A percentile compares a stretch with the other conserved stretches of the same genome.
Evolutionary conservation across 306 rosid species (phyloP).

Genomic region (Citrullus amarus): DNA sequence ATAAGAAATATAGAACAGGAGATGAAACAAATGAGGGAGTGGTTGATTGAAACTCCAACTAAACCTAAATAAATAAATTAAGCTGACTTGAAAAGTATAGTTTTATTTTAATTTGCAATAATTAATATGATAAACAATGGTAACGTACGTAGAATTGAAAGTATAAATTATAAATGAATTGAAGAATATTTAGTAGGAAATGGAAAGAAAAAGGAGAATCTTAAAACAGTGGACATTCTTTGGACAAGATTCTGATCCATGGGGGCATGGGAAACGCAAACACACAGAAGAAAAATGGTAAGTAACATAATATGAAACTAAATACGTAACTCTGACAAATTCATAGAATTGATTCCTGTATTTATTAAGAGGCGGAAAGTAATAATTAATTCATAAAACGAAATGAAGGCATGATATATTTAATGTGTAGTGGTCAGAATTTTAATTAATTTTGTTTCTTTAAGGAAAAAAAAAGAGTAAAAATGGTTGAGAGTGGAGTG

Average conservation of each 20-base stretch:
- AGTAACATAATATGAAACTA: background rate
- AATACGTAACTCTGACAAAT: background rate
- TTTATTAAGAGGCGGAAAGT: background rate
- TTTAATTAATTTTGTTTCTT: background rate
- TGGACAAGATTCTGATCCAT: background rate
- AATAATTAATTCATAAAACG: background rate
- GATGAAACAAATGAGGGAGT: background rate
- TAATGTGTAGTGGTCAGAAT: background rate
- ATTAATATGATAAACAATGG: no score
- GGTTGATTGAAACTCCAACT: background rate
- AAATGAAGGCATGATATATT: background rate
- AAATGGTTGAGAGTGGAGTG: background rate
- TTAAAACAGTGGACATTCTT: background rate
- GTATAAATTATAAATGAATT: no score
- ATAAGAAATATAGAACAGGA: background rate
- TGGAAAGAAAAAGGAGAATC: no score
- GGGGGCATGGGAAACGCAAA: no score
- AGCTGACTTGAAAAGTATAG: no score
- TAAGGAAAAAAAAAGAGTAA: background rate
- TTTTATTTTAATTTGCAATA: no score
- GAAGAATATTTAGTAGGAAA: no score
- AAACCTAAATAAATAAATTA: no score
- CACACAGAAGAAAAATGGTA: background rate
- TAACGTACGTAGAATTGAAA: no score
- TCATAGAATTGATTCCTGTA: background rate